Conservation (phyloP, 768 basidiomycete species). For the Mrakia hoshinonis region DNA sequence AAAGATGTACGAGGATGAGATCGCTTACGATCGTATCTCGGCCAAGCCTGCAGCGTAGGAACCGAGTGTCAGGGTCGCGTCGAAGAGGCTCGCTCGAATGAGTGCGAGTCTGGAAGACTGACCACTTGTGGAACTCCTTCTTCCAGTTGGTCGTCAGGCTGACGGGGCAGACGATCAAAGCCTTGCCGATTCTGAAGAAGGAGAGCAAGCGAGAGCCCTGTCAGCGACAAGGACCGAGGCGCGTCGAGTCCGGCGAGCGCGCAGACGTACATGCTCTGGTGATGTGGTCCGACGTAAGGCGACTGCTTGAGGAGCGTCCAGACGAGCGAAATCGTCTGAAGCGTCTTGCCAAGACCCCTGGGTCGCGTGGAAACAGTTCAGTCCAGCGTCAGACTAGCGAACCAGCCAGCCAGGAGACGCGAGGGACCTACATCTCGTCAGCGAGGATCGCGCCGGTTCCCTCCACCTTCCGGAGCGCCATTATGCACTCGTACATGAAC, state of each 20-base stretch:
- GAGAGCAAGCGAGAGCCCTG: constrained; percentile 40
- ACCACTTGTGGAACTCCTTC: constrained; percentile 92
- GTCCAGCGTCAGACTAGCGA: neutral
- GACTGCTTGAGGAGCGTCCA: constrained; percentile 90
- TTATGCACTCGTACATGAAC: constrained; percentile 92
- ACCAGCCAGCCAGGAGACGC: constrained; percentile 15
- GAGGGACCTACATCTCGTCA: constrained; percentile 69
- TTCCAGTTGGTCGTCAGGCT: constrained; percentile 68
- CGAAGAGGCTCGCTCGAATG: neutral
- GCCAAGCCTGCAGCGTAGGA: constrained; percentile 45
- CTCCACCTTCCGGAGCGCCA: constrained; percentile 84
- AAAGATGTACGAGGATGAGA: neutral
- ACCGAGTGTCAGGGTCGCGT: neutral
- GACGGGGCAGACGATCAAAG: constrained; percentile 87
- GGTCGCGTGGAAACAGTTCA: neutral
- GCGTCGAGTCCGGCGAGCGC: no score
- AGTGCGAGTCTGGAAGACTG: constrained; percentile 21
- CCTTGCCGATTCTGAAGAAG: constrained; percentile 55
- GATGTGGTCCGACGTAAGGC: constrained; percentile 49
- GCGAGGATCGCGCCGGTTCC: constrained; percentile 89
- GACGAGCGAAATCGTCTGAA: constrained; percentile 77
- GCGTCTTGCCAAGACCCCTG: constrained; percentile 95
- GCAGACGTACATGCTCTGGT: constrained; percentile 27
- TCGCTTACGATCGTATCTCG: constrained; percentile 32
- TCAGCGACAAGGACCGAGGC: no score